phyloP scores from a whole-genome alignment of 2,329 filamentous ascomycete genomes.

The Ophiostoma montium region DNA sequence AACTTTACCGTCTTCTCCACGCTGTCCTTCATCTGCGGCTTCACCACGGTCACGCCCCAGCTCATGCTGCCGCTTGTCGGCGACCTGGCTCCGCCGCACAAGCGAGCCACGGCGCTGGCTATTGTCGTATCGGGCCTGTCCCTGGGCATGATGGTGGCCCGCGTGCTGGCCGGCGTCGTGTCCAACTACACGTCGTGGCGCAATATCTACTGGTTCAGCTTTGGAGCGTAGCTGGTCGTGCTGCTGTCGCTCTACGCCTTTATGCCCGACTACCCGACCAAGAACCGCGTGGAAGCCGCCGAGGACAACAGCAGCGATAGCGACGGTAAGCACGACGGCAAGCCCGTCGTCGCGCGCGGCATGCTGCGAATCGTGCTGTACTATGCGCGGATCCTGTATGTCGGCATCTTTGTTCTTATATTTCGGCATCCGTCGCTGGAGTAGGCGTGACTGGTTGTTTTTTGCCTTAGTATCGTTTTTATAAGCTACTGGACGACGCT shows the following conservation, averaged over 20 bases:
- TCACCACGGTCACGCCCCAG: slow-evolving; percentile 69
- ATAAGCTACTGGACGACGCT: slow-evolving; percentile 49
- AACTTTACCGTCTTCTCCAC: slow-evolving; percentile 51
- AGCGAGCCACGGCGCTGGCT: slow-evolving; percentile 54
- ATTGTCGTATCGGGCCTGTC: slow-evolving; percentile 64
- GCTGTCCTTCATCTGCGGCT: slow-evolving; percentile 58
- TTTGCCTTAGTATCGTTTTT: slow-evolving; percentile 40
- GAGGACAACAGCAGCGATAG: not conserved
- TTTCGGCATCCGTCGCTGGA: slow-evolving; percentile 52
- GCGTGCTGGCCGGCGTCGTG: slow-evolving; percentile 61
- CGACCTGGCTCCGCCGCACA: slow-evolving; percentile 56
- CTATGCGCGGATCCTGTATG: slow-evolving; percentile 51
- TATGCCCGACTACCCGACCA: slow-evolving; percentile 70
- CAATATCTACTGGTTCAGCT: slow-evolving; percentile 63
- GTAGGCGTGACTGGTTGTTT: slow-evolving; percentile 53
- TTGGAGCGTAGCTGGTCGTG: slow-evolving; percentile 57
- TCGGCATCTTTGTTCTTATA: slow-evolving; percentile 54
- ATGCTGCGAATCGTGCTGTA: slow-evolving; percentile 24
- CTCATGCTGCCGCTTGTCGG: slow-evolving; percentile 70
- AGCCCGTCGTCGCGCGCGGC: not conserved
- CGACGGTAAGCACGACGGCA: not conserved
- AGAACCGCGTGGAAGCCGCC: slow-evolving; percentile 42
- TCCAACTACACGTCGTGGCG: slow-evolving; percentile 63
- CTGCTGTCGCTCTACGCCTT: slow-evolving; percentile 51
- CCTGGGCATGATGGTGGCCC: slow-evolving; percentile 61